These are phyloP conservation scores for Meyerozyma sp. DNA, from an alignment of 1,139 yeast species.

Conservation along the genomic window DNA sequence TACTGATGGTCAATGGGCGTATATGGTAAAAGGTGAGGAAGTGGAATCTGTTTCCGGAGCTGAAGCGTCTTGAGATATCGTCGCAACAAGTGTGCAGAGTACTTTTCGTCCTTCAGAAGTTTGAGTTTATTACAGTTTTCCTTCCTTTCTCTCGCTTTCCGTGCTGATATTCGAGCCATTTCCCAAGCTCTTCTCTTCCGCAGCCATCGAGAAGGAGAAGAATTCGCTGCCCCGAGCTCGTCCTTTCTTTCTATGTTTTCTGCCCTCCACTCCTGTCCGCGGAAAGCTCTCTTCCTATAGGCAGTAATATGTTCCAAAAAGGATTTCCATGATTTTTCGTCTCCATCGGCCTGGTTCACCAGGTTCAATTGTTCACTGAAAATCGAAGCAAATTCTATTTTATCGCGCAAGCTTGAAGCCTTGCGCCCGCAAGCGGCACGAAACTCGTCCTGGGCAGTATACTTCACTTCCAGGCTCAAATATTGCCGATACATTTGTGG, in stretches of 20 bases:
- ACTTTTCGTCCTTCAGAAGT: conserved; percentile 1
- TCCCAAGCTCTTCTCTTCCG: background rate
- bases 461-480: conserved; percentile 14
- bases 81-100: conserved; percentile 17
- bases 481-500: conserved; percentile 7
- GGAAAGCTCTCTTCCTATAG: conserved; percentile 12
- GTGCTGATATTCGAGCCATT: background rate
- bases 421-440: background rate
- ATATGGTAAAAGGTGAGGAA: conserved; percentile 31
- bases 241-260: conserved; percentile 10
- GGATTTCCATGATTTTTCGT: conserved; percentile 5
- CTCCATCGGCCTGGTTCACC: background rate
- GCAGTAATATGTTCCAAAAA: conserved; percentile 8
- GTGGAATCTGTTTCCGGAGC: conserved; percentile 20
- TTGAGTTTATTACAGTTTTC: too few relatives aligned
- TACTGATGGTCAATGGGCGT: conserved; percentile 13
- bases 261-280: conserved; percentile 14
- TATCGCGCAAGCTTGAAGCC: background rate
- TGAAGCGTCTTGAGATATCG: conserved; percentile 28
- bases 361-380: background rate
- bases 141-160: too few relatives aligned
- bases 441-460: conserved; percentile 15
- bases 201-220: background rate
- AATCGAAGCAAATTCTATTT: background rate
- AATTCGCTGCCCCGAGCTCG: conserved; percentile 4